phyloP scores from a whole-genome alignment of 2,329 filamentous ascomycete genomes.

The Neospermospora avenae region DNA sequence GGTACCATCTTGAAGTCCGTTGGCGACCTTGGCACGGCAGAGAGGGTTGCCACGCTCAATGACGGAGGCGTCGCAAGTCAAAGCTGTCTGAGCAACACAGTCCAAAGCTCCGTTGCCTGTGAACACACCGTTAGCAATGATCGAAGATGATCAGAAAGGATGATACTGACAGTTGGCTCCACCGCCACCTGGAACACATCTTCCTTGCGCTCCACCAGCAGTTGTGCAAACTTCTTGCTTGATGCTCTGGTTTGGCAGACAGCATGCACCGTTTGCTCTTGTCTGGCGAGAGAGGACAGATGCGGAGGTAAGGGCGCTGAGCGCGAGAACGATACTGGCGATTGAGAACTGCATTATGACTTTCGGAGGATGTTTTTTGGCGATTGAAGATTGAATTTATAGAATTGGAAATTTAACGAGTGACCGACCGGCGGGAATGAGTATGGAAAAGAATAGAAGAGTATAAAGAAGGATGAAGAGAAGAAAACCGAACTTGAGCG shows the following conservation, averaged over 20 bases:
- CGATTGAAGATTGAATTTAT: neutral
- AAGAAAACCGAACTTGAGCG: neutral
- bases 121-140: neutral
- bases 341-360: slow-evolving; percentile 9
- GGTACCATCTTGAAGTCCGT: slow-evolving; percentile 9
- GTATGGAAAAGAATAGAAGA: neutral
- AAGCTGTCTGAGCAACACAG: slow-evolving; percentile 6
- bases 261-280: slow-evolving; percentile 4
- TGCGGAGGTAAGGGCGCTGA: slow-evolving; percentile 6
- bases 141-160: neutral
- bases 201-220: slow-evolving; percentile 2
- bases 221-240: slow-evolving; percentile 13
- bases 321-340: neutral
- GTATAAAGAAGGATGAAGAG: neutral
- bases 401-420: neutral
- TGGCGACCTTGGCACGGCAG: slow-evolving; percentile 6
- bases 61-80: slow-evolving; percentile 7
- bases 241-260: slow-evolving; percentile 2
- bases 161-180: neutral
- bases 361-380: neutral
- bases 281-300: neutral
- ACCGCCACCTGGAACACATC: slow-evolving; percentile 10
- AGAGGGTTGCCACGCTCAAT: slow-evolving; percentile 11
- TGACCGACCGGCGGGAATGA: slow-evolving; percentile 3
- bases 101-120: slow-evolving; percentile 7